Evolutionary conservation across 2,329 filamentous ascomycete species (phyloP).

Genomic region (Nemania abortiva): DNA sequence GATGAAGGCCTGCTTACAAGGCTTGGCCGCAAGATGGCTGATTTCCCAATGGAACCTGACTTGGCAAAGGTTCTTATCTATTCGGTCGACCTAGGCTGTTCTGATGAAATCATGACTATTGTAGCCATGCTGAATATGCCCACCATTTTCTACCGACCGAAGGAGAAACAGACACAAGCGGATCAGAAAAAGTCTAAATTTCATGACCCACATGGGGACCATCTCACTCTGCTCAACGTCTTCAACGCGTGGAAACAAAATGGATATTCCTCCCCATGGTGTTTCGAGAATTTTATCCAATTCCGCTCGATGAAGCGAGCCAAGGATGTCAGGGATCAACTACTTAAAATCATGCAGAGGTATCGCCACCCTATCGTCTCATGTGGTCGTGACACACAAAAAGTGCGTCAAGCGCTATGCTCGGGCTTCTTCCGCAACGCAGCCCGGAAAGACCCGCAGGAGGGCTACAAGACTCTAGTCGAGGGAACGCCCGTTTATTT

Average conservation of each 20-base stretch:
- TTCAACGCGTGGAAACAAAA: conserved; percentile 97
- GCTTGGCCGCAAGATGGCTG: conserved; percentile 95
- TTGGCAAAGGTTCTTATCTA: conserved; percentile 91
- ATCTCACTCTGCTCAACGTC: conserved; percentile 93
- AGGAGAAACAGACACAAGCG: conserved; percentile 95
- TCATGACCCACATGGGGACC: conserved; percentile 93
- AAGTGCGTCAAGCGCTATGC: conserved; percentile 90
- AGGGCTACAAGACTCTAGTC: conserved; percentile 97
- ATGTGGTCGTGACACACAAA: conserved; percentile 87
- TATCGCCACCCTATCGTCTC: conserved; percentile 86
- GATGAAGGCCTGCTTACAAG: conserved; percentile 95
- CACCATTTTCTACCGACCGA: conserved; percentile 92
- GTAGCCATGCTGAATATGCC: conserved; percentile 93
- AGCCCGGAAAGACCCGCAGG: conserved; percentile 93
- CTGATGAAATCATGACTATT: conserved; percentile 93
- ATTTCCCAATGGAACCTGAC: conserved; percentile 97
- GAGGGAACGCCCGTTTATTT: conserved; percentile 96
- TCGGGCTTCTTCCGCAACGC: conserved; percentile 95
- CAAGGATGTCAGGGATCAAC: conserved; percentile 91
- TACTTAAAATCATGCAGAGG: conserved; percentile 92
- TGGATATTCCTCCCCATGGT: conserved; percentile 88
- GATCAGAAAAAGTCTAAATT: conserved; percentile 99
- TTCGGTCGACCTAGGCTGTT: conserved; percentile 87
- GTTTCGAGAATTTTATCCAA: conserved; percentile 97
- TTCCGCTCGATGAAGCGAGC: conserved; percentile 88